Evolutionary conservation across 1,284 basidiomycete genomes (phyloP).

Genomic region (Ceratobasidium sp.): DNA sequence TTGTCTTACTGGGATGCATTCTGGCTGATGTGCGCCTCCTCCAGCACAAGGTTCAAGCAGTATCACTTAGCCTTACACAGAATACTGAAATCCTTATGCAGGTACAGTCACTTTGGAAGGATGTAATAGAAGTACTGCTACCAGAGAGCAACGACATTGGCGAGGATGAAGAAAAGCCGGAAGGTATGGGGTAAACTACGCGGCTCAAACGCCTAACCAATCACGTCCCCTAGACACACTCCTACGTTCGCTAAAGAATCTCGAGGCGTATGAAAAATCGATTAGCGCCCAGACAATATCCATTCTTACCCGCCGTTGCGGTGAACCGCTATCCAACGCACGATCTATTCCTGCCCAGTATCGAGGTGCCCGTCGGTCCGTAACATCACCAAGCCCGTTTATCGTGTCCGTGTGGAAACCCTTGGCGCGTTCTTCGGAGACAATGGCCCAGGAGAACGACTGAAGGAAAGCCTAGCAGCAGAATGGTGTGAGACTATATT

Average conservation of each 20-base stretch:
- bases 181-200: constrained; percentile 55
- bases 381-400: constrained; percentile 84
- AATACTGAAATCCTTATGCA: background rate
- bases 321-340: constrained; percentile 85
- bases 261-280: constrained; percentile 48
- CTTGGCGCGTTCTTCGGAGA: constrained; percentile 76
- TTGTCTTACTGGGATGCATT: constrained; percentile 6
- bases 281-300: constrained; percentile 62
- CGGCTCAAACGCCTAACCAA: background rate
- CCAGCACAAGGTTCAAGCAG: constrained; percentile 11
- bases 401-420: constrained; percentile 82
- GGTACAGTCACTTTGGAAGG: constrained; percentile 56
- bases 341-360: constrained; percentile 88
- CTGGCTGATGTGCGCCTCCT: constrained; percentile 28
- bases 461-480: constrained; percentile 62
- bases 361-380: constrained; percentile 56
- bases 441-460: constrained; percentile 61
- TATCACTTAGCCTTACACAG: background rate
- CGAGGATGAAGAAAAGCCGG: constrained; percentile 53
- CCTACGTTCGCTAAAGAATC: constrained; percentile 63
- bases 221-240: background rate
- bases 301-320: constrained; percentile 78
- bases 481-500: constrained; percentile 71
- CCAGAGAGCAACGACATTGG: constrained; percentile 52
- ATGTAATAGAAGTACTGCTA: constrained; percentile 66